phyloP scores from a whole-genome alignment of 352 stramenopile species.

The Albugo laibachii region DNA sequence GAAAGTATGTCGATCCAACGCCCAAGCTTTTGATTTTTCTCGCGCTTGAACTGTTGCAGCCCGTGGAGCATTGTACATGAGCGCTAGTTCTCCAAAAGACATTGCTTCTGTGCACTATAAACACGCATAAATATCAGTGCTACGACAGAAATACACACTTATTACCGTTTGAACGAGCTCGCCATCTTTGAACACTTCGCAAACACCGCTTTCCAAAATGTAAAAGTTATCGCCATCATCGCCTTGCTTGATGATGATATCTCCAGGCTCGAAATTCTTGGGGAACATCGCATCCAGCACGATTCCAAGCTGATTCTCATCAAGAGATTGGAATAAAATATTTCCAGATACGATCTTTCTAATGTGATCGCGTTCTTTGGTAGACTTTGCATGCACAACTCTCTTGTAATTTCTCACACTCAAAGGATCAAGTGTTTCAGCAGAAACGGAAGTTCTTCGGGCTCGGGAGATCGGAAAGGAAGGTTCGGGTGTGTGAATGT shows the following conservation, averaged over 20 bases:
- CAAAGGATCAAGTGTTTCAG: constrained; percentile 5
- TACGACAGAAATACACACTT: constrained; percentile 12
- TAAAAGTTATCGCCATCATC: constrained; percentile 80
- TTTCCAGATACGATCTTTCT: constrained; percentile 34
- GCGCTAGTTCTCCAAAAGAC: constrained; percentile 85
- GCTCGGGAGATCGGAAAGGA: too few relatives aligned
- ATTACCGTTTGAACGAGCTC: constrained; percentile 32
- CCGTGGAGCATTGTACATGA: constrained; percentile 84
- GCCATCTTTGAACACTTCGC: constrained; percentile 46
- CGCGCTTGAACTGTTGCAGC: constrained; percentile 62
- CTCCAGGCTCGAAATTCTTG: constrained; percentile 15
- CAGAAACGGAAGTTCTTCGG: too few relatives aligned
- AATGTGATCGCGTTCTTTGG: constrained; percentile 26
- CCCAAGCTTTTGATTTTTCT: constrained; percentile 69
- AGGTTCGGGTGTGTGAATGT: too few relatives aligned
- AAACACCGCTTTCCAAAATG: constrained; percentile 76
- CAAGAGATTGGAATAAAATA: constrained; percentile 42
- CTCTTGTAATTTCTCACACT: constrained; percentile 19
- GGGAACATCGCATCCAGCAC: constrained; percentile 60
- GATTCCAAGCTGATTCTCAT: constrained; percentile 37
- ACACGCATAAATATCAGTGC: too few relatives aligned
- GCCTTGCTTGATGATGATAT: constrained; percentile 48
- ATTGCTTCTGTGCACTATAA: too few relatives aligned
- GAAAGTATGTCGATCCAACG: constrained; percentile 60
- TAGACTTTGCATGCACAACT: constrained; percentile 28